Conservation (phyloP, 1,139 yeast genomes). For the Suhomyces ambrosiae region DNA sequence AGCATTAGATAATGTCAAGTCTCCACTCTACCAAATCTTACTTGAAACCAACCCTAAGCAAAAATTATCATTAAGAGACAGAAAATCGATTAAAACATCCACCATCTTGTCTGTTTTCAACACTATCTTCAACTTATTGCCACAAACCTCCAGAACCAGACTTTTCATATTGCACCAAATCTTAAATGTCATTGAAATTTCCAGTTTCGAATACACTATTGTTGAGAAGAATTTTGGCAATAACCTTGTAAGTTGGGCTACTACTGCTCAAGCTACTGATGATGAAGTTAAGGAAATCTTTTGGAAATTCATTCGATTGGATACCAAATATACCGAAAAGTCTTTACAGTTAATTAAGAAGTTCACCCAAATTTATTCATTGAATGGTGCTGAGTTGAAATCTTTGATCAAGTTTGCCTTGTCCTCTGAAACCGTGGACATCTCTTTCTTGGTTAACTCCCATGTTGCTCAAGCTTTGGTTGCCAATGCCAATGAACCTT, state of each 20-base stretch:
- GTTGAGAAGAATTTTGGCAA: constrained; percentile 40
- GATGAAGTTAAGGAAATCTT: constrained; percentile 33
- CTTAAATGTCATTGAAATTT: constrained; percentile 34
- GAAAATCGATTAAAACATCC: constrained; percentile 47
- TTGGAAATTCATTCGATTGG: constrained; percentile 46
- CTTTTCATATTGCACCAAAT: constrained; percentile 36
- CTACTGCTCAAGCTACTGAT: constrained; percentile 30
- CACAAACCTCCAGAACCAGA: constrained; percentile 37
- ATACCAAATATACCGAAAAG: constrained; percentile 28
- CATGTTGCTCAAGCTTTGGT: constrained; percentile 39
- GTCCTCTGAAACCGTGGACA: constrained; percentile 44
- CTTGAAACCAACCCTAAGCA: constrained; percentile 38
- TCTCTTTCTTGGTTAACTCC: constrained; percentile 46
- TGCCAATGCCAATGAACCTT: constrained; percentile 19
- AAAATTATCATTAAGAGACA: constrained; percentile 49
- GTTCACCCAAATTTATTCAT: constrained; percentile 33
- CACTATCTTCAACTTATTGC: constrained; percentile 48
- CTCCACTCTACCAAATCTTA: constrained; percentile 35
- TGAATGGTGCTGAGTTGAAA: constrained; percentile 33
- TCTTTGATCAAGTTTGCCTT: constrained; percentile 42
- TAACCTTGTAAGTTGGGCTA: constrained; percentile 40
- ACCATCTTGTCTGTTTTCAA: constrained; percentile 46
- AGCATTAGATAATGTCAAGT: constrained; percentile 30
- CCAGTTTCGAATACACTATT: constrained; percentile 37
- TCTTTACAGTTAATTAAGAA: constrained; percentile 41